Conservation (phyloP, 345 rosid genomes). For the Aquilaria yunnanensis region DNA sequence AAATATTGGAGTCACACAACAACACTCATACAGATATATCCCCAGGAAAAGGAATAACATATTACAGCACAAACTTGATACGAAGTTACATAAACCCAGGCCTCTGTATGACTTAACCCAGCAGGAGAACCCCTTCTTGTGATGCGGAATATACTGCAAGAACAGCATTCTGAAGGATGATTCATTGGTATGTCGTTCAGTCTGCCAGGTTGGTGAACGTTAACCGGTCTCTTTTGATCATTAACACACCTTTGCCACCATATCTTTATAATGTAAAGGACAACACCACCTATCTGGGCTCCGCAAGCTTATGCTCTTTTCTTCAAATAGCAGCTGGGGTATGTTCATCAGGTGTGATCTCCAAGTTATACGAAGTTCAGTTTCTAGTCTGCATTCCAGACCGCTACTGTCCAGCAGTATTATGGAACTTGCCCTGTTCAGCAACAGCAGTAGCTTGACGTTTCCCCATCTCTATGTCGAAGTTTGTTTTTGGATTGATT, state of each 20-base stretch:
- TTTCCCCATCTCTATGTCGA: conserved; percentile 41
- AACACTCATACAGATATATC: conserved; percentile 12
- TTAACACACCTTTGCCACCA: not conserved
- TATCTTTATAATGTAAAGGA: conserved; percentile 2
- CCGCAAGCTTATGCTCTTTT: conserved; percentile 22
- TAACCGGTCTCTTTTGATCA: conserved; percentile 2
- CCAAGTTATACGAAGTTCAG: conserved; percentile 35
- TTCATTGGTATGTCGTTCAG: conserved; percentile 10
- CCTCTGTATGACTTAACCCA: conserved; percentile 13
- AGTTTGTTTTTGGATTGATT: conserved; percentile 35
- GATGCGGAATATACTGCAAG: conserved; percentile 1
- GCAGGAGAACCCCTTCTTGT: not conserved
- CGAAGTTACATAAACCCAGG: conserved; percentile 8
- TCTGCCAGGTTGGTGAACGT: conserved; percentile 3
- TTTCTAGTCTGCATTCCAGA: conserved; percentile 40
- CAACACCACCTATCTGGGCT: conserved; percentile 12
- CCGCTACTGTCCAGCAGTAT: conserved; percentile 44
- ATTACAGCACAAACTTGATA: conserved; percentile 14
- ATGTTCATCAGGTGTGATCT: conserved; percentile 31
- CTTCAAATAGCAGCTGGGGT: conserved; percentile 28
- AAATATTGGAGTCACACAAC: conserved; percentile 8
- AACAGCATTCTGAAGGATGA: conserved; percentile 4
- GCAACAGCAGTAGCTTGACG: conserved; percentile 49
- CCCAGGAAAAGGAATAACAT: conserved; percentile 11
- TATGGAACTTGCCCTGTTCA: conserved; percentile 45